A percentile compares a stretch with the other conserved stretches of the same genome.
Conservation (phyloP, 2,329 filamentous ascomycete species). For the Fusarium metavorans region DNA sequence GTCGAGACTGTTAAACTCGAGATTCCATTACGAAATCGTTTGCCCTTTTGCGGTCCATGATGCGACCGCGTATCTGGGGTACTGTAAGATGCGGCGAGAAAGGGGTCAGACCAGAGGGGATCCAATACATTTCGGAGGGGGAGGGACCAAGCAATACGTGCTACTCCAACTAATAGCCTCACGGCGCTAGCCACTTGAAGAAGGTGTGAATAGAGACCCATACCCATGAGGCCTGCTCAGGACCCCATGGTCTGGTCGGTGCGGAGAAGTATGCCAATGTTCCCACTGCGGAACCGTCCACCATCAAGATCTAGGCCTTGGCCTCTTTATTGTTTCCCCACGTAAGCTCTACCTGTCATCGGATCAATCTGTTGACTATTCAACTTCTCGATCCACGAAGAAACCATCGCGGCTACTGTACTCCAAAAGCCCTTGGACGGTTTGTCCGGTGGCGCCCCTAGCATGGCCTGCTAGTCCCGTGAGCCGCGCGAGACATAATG, state of each 20-base stretch:
- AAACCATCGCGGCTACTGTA: background rate
- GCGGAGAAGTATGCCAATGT: slow-evolving; percentile 28
- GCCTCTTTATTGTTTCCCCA: slow-evolving; percentile 22
- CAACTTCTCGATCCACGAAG: background rate
- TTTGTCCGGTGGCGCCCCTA: slow-evolving; percentile 32
- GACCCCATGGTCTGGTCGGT: slow-evolving; percentile 4
- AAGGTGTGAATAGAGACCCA: slow-evolving; percentile 27
- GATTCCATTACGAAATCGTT: slow-evolving; percentile 41
- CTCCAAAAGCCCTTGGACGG: background rate
- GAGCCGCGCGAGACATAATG: slow-evolving; percentile 1
- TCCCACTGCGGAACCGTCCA: slow-evolving; percentile 35
- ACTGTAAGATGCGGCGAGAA: slow-evolving; percentile 23
- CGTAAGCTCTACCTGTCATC: background rate
- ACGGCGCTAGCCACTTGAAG: slow-evolving; percentile 19
- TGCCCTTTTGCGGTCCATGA: slow-evolving; percentile 18
- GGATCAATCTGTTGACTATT: background rate
- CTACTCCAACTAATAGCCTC: slow-evolving; percentile 41
- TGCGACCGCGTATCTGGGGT: background rate
- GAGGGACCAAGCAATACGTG: slow-evolving; percentile 13
- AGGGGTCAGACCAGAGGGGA: slow-evolving; percentile 22
- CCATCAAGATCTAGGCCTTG: slow-evolving; percentile 30
- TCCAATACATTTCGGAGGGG: slow-evolving; percentile 15
- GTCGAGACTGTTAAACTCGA: slow-evolving; percentile 25
- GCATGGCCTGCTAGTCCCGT: slow-evolving; percentile 13
- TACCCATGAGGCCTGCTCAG: background rate